These are phyloP conservation scores for Gorgonomyces haynaldii DNA, from an alignment of 192 early-diverging fungal species.

Conservation along the genomic window DNA sequence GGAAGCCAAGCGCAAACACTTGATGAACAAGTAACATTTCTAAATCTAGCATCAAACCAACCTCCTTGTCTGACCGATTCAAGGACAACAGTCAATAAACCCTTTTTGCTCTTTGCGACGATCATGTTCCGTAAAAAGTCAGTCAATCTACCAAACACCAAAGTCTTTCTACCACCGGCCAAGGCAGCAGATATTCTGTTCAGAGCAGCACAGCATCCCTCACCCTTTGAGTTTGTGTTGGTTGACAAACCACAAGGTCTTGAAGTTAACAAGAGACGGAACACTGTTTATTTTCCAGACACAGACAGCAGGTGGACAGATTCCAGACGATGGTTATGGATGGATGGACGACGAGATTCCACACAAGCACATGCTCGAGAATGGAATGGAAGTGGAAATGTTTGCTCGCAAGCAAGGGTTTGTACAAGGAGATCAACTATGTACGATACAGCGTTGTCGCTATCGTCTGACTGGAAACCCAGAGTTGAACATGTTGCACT, in stretches of 20 bases:
- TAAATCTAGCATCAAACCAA: constrained; percentile 1
- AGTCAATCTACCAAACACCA: too few relatives aligned
- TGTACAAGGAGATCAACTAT: constrained; percentile 5
- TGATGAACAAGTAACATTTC: constrained; percentile 2
- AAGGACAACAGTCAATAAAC: not conserved
- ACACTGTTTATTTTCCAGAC: constrained; percentile 18
- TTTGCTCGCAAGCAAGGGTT: constrained; percentile 18
- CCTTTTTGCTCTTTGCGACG: not conserved
- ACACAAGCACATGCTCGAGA: constrained; percentile 3
- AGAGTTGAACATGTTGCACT: constrained; percentile 23
- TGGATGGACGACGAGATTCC: constrained; percentile 26
- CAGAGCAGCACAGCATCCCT: too few relatives aligned
- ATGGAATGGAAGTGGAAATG: constrained; percentile 19
- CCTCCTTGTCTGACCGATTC: constrained; percentile 2
- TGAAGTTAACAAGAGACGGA: constrained; percentile 11
- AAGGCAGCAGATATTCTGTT: too few relatives aligned
- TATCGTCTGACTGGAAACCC: constrained; percentile 11
- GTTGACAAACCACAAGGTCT: constrained; percentile 19
- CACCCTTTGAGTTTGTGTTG: constrained; percentile 20
- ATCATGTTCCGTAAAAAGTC: too few relatives aligned
- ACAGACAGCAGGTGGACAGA: constrained; percentile 1
- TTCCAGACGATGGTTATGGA: constrained; percentile 25
- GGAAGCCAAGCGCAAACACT: constrained; percentile 9
- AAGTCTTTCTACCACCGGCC: too few relatives aligned
- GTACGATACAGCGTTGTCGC: constrained; percentile 12